These are phyloP conservation scores for Geranium brycei DNA, from an alignment of 345 rosid genomes.

Conservation along the genomic window DNA sequence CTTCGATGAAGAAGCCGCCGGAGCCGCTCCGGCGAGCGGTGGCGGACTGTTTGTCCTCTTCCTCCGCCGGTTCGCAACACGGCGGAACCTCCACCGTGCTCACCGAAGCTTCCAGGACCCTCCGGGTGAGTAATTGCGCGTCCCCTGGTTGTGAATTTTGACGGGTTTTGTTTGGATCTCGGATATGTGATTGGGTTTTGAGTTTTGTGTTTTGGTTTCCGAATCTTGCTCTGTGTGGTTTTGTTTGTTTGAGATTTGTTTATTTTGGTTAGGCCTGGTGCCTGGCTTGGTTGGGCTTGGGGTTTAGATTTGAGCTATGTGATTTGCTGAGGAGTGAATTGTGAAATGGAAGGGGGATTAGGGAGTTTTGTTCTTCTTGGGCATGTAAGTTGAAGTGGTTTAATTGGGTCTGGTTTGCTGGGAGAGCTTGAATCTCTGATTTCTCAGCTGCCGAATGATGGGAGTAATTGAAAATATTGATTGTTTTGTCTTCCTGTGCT, in stretches of 20 bases:
- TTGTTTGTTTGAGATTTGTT: neutral
- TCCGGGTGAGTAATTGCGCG: slow-evolving; percentile 46
- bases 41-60: slow-evolving; percentile 68
- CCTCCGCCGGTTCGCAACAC: slow-evolving; percentile 37
- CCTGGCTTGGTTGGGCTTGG: neutral
- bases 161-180: slow-evolving; percentile 26
- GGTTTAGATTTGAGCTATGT: neutral
- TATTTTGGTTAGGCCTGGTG: neutral
- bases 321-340: too few relatives aligned
- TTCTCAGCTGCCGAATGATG: neutral
- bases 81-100: slow-evolving; percentile 43
- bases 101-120: slow-evolving; percentile 87
- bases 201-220: slow-evolving; percentile 6
- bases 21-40: slow-evolving; percentile 92
- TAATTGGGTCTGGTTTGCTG: neutral
- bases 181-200: slow-evolving; percentile 5
- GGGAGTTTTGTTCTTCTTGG: too few relatives aligned
- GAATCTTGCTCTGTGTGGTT: slow-evolving; percentile 1
- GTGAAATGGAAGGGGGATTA: too few relatives aligned
- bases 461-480: too few relatives aligned
- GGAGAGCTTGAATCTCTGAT: neutral
- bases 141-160: slow-evolving; percentile 2
- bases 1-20: slow-evolving; percentile 69
- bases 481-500: too few relatives aligned
- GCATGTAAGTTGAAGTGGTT: too few relatives aligned